Evolutionary conservation across 805 yeast genomes (phyloP).

Genomic region (Candida boidinii): DNA sequence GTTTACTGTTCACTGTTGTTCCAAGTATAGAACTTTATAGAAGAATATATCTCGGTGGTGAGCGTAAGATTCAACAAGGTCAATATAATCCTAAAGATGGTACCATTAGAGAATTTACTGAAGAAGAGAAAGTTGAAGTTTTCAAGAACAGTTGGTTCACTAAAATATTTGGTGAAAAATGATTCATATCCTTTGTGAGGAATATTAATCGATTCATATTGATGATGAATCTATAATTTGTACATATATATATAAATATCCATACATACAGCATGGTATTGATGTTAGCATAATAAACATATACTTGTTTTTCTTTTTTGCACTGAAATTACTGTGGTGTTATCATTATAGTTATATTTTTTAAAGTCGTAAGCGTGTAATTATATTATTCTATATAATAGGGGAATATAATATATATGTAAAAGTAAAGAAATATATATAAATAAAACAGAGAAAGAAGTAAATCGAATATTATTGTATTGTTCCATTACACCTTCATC

Average conservation of each 20-base stretch:
- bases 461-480: too few species aligned
- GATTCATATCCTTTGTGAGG: slow-evolving; percentile 2
- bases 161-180: slow-evolving; percentile 33
- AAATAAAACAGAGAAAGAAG: too few species aligned
- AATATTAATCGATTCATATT: slow-evolving; percentile 3
- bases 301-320: background rate
- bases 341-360: too few species aligned
- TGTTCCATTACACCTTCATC: too few species aligned
- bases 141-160: slow-evolving; percentile 32
- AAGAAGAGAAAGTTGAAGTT: slow-evolving; percentile 29
- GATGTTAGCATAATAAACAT: background rate
- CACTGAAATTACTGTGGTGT: too few species aligned
- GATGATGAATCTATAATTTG: background rate
- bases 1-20: slow-evolving; percentile 18
- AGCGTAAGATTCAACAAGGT: slow-evolving; percentile 36
- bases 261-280: background rate
- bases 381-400: too few species aligned
- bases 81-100: slow-evolving; percentile 35
- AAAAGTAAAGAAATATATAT: too few species aligned
- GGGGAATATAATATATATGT: too few species aligned
- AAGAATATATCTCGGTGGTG: slow-evolving; percentile 29
- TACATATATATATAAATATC: slow-evolving; percentile 24
- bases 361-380: too few species aligned
- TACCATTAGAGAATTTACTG: slow-evolving; percentile 31
- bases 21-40: slow-evolving; percentile 25